These are phyloP conservation scores for Phytophthora syringae DNA, from an alignment of 352 stramenopile genomes.

Conservation along the genomic window DNA sequence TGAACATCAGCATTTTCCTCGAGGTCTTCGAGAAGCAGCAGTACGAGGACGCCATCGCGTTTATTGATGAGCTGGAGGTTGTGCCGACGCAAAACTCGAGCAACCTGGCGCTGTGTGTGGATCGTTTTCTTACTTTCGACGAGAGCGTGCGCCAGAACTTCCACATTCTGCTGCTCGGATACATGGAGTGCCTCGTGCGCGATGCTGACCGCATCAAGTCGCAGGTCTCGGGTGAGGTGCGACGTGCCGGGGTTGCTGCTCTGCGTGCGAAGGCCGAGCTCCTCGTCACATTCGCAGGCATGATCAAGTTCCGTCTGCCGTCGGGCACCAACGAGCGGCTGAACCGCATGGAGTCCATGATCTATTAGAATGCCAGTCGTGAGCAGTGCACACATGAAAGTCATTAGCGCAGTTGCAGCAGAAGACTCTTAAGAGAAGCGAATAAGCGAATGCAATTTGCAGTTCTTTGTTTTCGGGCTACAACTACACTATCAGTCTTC, in stretches of 20 bases:
- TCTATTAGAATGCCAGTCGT: constrained; percentile 59
- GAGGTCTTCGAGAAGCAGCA: constrained; percentile 86
- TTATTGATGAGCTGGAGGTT: constrained; percentile 82
- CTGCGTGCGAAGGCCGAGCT: constrained; percentile 82
- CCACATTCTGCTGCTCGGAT: constrained; percentile 84
- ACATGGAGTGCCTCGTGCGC: constrained; percentile 88
- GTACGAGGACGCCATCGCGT: constrained; percentile 82
- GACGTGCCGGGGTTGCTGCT: constrained; percentile 49
- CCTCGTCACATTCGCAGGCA: constrained; percentile 86
- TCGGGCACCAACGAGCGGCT: constrained; percentile 84
- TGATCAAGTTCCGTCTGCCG: constrained; percentile 90
- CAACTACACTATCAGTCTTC: constrained; percentile 36
- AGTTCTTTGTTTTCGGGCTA: constrained; percentile 23
- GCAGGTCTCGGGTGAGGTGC: constrained; percentile 64
- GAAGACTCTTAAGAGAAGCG: background rate
- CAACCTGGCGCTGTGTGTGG: constrained; percentile 70
- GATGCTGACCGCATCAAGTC: constrained; percentile 82
- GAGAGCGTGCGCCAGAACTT: constrained; percentile 86
- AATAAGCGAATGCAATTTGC: constrained; percentile 16
- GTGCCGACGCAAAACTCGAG: constrained; percentile 71
- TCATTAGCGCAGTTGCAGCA: background rate
- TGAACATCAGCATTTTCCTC: constrained; percentile 89
- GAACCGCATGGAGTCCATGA: constrained; percentile 90
- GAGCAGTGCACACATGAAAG: background rate
- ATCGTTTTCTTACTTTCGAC: constrained; percentile 85